phyloP scores from a whole-genome alignment of 2,329 filamentous ascomycete species.

The Septoria linicola region DNA sequence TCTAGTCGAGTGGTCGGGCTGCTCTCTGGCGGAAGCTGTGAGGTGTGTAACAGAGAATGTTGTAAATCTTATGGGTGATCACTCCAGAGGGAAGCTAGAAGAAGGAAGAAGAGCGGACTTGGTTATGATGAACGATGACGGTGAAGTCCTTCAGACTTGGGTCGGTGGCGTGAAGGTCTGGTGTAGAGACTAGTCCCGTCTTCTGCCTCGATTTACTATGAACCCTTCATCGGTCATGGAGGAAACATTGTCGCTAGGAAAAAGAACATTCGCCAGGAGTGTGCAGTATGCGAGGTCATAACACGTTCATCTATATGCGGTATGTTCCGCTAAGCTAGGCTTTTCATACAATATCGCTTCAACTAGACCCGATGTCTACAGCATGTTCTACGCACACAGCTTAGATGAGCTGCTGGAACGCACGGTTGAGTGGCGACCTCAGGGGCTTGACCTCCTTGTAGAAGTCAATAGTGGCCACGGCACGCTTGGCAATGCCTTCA shows the following conservation, averaged over 20 bases:
- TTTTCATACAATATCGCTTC: not conserved
- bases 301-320: slow-evolving; percentile 7
- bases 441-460: slow-evolving; percentile 89
- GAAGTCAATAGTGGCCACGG: slow-evolving; percentile 87
- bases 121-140: slow-evolving; percentile 48
- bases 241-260: too few relatives aligned
- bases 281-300: slow-evolving; percentile 1
- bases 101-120: slow-evolving; percentile 51
- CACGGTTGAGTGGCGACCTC: slow-evolving; percentile 92
- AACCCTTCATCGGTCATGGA: too few relatives aligned
- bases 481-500: slow-evolving; percentile 94
- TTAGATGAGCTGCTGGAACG: slow-evolving; percentile 96
- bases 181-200: too few relatives aligned
- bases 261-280: too few relatives aligned
- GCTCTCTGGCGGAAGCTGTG: slow-evolving; percentile 50
- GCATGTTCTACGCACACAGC: not conserved
- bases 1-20: slow-evolving; percentile 49
- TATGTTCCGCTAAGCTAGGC: slow-evolving; percentile 2
- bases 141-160: slow-evolving; percentile 53
- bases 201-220: too few relatives aligned
- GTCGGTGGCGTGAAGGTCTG: slow-evolving; percentile 50
- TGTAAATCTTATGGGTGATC: slow-evolving; percentile 51
- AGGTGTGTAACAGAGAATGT: slow-evolving; percentile 53
- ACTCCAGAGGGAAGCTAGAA: slow-evolving; percentile 45
- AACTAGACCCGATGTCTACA: not conserved